Base-by-base conservation (phyloP, 345 rosid species). In the Eucalyptus caleyi region DNA sequence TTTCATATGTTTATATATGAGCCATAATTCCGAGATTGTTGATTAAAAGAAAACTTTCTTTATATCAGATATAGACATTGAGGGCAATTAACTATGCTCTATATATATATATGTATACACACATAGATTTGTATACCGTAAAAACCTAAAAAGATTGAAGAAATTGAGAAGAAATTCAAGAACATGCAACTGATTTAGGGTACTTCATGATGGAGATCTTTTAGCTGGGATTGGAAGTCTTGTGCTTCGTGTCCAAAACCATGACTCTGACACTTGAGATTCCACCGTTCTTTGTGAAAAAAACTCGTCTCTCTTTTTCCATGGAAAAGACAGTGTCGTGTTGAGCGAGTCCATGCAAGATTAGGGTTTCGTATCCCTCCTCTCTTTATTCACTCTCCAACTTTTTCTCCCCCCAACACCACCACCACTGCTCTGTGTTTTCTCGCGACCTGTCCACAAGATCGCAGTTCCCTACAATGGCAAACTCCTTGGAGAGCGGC, bases 221-320 rank as follows among this genome's bases (percentile, higher is more conserved):
- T 77, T 77, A 77, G 85, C 85, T 40, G 85, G 45, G 85, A 77
- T 77, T 77, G 85, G 85, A 40, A 77, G 85, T 77, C 85, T 77
- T 77, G 85, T 77, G 40, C 47, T 40, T 77, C 24, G 30, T 44
- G 47, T 77, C 47, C 47, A 40, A 40, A 40, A 77, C 23, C 30
- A 12, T 11, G 85, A 40, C 9, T 40, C 85, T 77, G 85, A 77
- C 85, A 77, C 85, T 77, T 24, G 85, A 40, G 85, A 77, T 77
- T 77, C 85, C 85, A 72, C 24, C 3, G 85, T 42, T 77, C 85
- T 21, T 7, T 23, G 30, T 2, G 85, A 11, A 40, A 21, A n/a
- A 77, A 77, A 77, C 85, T 21, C 16, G 12, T 4, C 30, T 23
- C 85, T 40, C 47, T 23, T 77, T 77, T 40, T 11, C 85, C 85